Conservation (phyloP, 2,329 filamentous ascomycete species). For the Rasamsonia emersonii region DNA sequence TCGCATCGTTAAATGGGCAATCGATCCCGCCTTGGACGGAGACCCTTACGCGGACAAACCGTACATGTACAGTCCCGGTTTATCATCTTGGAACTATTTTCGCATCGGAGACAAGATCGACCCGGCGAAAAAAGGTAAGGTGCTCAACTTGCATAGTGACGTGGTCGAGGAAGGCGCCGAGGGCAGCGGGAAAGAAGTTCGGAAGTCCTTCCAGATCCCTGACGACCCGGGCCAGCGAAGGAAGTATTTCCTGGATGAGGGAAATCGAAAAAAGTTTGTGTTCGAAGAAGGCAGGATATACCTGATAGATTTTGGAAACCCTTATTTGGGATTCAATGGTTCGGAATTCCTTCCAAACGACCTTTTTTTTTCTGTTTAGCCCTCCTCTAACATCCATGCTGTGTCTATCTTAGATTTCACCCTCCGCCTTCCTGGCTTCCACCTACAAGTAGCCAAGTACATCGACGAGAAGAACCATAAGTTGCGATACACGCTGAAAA, state of each 20-base stretch:
- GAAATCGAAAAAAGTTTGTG: conserved; percentile 47
- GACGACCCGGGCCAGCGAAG: conserved; percentile 45
- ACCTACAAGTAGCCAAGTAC: conserved; percentile 27
- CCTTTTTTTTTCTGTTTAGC: neutral
- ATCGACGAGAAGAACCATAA: conserved; percentile 64
- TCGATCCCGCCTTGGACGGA: conserved; percentile 84
- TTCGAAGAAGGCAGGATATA: conserved; percentile 57
- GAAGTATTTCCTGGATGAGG: conserved; percentile 52
- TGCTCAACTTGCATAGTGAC: conserved; percentile 36
- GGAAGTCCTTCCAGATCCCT: conserved; percentile 45
- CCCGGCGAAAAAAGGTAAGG: conserved; percentile 14
- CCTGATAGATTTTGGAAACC: conserved; percentile 74
- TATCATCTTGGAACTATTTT: conserved; percentile 72
- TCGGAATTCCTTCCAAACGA: conserved; percentile 11
- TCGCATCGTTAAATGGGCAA: conserved; percentile 77
- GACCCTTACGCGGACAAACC: conserved; percentile 82
- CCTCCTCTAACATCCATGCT: neutral
- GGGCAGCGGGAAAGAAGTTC: conserved; percentile 42
- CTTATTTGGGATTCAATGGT: conserved; percentile 80
- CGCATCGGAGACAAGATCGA: conserved; percentile 49
- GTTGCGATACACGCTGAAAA: conserved; percentile 86
- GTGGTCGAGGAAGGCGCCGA: conserved; percentile 61
- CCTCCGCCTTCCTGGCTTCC: conserved; percentile 29
- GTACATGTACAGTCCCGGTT: conserved; percentile 73
- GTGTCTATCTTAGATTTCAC: conserved; percentile 23